Evolutionary conservation across 768 basidiomycete species (phyloP), one percentile per base, ranked within the genome.

Genomic region (Kwoniella mangroviensis): DNA sequence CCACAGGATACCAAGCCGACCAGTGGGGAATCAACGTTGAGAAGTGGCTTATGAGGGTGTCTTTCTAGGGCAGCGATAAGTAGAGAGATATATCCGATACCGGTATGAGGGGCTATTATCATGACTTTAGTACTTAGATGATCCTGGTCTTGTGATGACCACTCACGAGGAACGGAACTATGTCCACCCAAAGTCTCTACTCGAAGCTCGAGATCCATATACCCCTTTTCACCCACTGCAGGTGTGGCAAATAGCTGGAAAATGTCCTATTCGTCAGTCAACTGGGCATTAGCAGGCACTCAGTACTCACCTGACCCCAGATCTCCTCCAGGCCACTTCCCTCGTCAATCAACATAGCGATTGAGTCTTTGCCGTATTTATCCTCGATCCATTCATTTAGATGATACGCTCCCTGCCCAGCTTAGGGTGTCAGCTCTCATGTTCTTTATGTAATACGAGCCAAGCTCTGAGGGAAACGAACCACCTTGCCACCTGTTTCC

Each of bases 1-100:
- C 86, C 75, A 75, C 93, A 95, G 68, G 89, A 87, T n/a, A 91
- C 76, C 7, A 84, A 86, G 24, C 82, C 79, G 83, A 89, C 92
- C 49, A 88, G 79, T 0, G 91, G 88, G 24, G 89, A 87, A 49
- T 85, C 81, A 62, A 88, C 87, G 13, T 84, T 86, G 59, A 93
- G 84, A 56, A 85, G 40, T 0, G 76, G 71, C 19, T 65, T 54
- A 54, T 77, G 68, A 53, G 78, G 78, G 68, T 76, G 60, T 19
- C 71, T 51, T 67, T 82, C 81, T n/a, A 82, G 72, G 6, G 68
- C 76, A n/a, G 72, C 73, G 71, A 82, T 75, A 22, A 80, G 67
- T n/a, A 73, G 69, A 12, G 81, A 73, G 53, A 81, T 68, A 62
- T 76, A 73, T 9, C 81, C 81, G 65, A 82, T 82, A 12, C 78